These are phyloP conservation scores for Stemphylium vesicarium DNA, from an alignment of 2,329 filamentous ascomycete species.

Conservation along the genomic window DNA sequence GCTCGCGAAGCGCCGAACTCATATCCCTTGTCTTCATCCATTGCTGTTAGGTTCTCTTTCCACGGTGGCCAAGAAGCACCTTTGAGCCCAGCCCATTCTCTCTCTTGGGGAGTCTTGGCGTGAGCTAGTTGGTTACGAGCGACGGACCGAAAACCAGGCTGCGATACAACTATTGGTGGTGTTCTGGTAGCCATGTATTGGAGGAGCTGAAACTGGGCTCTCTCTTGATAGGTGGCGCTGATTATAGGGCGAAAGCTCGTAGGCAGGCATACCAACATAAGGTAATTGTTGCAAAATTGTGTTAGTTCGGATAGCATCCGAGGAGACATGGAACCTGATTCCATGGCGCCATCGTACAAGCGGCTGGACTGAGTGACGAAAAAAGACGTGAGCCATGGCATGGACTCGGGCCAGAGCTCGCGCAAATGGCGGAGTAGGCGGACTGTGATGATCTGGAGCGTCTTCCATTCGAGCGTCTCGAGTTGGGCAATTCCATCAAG, in stretches of 20 bases:
- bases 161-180: slow-evolving; percentile 63
- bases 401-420: slow-evolving; percentile 36
- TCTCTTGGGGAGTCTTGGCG: slow-evolving; percentile 62
- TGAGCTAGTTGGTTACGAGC: slow-evolving; percentile 63
- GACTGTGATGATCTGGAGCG: slow-evolving; percentile 32
- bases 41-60: slow-evolving; percentile 66
- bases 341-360: slow-evolving; percentile 14
- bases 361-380: slow-evolving; percentile 32
- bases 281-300: slow-evolving; percentile 56
- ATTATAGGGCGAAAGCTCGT: slow-evolving; percentile 58
- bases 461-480: slow-evolving; percentile 28
- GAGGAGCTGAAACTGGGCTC: slow-evolving; percentile 64
- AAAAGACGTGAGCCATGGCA: slow-evolving; percentile 40
- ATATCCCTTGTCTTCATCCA: slow-evolving; percentile 64
- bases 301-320: slow-evolving; percentile 35
- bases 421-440: slow-evolving; percentile 43
- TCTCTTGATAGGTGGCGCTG: slow-evolving; percentile 58
- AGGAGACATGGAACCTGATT: slow-evolving; percentile 1
- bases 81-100: slow-evolving; percentile 65
- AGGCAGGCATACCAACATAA: slow-evolving; percentile 58
- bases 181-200: slow-evolving; percentile 62
- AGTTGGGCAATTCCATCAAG: slow-evolving; percentile 21
- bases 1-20: slow-evolving; percentile 64
- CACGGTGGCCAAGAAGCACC: slow-evolving; percentile 69
- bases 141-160: slow-evolving; percentile 64